phyloP scores from a whole-genome alignment of 345 rosid genomes.

The Bruguiera gymnorhiza region DNA sequence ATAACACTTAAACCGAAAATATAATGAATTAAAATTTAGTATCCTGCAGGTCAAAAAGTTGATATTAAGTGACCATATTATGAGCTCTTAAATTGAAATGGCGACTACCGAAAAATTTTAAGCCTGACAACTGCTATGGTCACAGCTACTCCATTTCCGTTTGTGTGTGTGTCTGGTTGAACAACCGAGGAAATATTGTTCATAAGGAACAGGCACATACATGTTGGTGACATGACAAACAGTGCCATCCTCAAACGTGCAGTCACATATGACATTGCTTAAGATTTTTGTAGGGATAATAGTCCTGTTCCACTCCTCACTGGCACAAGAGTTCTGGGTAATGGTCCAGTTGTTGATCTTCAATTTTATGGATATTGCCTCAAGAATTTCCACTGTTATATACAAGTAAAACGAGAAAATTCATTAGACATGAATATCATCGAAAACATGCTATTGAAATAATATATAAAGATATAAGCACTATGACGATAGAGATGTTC shows the following conservation, averaged over 20 bases:
- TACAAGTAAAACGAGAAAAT: slow-evolving; percentile 4
- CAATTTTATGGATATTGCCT: slow-evolving; percentile 43
- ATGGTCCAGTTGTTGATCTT: slow-evolving; percentile 28
- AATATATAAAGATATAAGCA: not conserved
- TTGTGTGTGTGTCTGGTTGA: not conserved
- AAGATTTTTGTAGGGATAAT: not conserved
- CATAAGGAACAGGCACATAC: slow-evolving; percentile 34
- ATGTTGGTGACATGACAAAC: slow-evolving; percentile 57
- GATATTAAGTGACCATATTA: too few species aligned
- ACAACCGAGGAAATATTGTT: not conserved
- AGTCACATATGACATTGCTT: slow-evolving; percentile 51
- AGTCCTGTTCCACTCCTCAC: slow-evolving; percentile 28
- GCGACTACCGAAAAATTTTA: too few species aligned
- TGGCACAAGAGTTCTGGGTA: slow-evolving; percentile 43
- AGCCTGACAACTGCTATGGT: not conserved
- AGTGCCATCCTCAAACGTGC: slow-evolving; percentile 28
- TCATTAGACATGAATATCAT: not conserved
- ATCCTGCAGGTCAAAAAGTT: too few species aligned
- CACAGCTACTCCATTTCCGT: not conserved
- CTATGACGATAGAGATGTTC: not conserved
- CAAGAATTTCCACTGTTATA: slow-evolving; percentile 46
- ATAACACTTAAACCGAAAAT: too few species aligned
- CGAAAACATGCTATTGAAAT: too few species aligned
- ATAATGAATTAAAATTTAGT: too few species aligned
- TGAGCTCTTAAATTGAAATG: too few species aligned